These are phyloP conservation scores for Veloboletus limbatus DNA, from an alignment of 1,284 basidiomycete species.

Conservation along the genomic window DNA sequence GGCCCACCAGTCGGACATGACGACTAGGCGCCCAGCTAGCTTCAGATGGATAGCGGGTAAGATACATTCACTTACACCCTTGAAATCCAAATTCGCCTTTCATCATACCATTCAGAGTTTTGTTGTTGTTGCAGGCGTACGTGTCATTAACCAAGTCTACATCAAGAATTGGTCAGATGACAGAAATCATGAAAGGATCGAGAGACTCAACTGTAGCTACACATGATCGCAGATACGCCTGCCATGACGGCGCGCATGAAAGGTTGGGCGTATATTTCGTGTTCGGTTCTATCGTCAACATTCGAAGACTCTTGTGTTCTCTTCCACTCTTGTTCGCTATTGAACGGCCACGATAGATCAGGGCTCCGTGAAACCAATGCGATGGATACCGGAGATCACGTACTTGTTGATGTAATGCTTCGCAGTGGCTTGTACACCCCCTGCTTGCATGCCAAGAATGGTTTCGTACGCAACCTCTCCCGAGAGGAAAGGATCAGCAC, in stretches of 20 bases:
- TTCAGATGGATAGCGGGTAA: too few species aligned
- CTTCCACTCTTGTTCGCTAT: conserved; percentile 43
- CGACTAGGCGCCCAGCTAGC: too few species aligned
- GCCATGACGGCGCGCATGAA: conserved; percentile 50
- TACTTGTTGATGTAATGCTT: conserved; percentile 69
- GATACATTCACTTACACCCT: too few species aligned
- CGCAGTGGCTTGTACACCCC: conserved; percentile 61
- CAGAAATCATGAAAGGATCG: not conserved
- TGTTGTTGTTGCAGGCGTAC: conserved; percentile 54
- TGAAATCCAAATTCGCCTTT: conserved; percentile 60
- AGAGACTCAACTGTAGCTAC: conserved; percentile 66
- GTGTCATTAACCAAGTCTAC: conserved; percentile 43
- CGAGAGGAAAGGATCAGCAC: conserved; percentile 63
- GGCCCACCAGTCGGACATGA: conserved; percentile 44
- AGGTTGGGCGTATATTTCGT: conserved; percentile 60
- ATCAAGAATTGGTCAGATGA: not conserved
- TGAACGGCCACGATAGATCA: too few species aligned
- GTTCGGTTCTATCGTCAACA: conserved; percentile 63
- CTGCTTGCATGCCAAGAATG: conserved; percentile 59
- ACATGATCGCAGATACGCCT: conserved; percentile 70
- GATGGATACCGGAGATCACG: too few species aligned
- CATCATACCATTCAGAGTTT: conserved; percentile 52
- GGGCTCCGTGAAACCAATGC: too few species aligned
- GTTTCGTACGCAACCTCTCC: conserved; percentile 64
- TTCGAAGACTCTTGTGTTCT: conserved; percentile 43